Evolutionary conservation across 2,329 filamentous ascomycete genomes (phyloP).

Genomic region (Aspergillus fijiensis): DNA sequence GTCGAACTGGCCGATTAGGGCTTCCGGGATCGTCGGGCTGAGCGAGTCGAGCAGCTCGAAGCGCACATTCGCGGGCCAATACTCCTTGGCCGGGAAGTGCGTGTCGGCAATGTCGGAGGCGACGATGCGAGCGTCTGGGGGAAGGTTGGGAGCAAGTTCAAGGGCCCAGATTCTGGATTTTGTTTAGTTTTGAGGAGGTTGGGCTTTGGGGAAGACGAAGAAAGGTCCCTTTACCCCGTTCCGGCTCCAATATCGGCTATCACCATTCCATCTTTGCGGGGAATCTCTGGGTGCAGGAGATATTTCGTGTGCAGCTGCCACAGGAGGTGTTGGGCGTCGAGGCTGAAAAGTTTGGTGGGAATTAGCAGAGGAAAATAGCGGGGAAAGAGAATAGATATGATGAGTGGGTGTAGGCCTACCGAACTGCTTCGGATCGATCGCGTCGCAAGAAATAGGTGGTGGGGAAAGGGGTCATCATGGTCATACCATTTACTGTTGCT

Average conservation of each 20-base stretch:
- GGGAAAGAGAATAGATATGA: no score
- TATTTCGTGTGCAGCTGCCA: conserved; percentile 17
- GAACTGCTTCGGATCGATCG: no score
- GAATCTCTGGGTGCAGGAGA: conserved; percentile 17
- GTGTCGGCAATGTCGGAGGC: conserved; percentile 21
- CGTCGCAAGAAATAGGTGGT: no score
- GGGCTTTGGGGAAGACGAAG: no score
- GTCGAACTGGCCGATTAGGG: conserved; percentile 17
- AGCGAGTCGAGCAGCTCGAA: conserved; percentile 17
- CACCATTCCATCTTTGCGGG: conserved; percentile 13
- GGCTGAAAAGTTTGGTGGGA: no score
- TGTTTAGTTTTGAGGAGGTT: no score
- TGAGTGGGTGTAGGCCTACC: no score
- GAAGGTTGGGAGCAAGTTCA: conserved; percentile 12
- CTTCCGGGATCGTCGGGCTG: conserved; percentile 9
- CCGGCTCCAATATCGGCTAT: conserved; percentile 20
- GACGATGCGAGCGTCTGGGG: conserved; percentile 11
- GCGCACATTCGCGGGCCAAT: conserved; percentile 16
- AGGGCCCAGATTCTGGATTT: conserved; percentile 16
- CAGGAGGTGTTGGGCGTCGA: conserved; percentile 16
- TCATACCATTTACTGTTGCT: no score
- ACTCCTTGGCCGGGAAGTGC: conserved; percentile 14
- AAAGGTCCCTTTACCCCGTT: conserved; percentile 9
- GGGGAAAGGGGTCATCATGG: no score
- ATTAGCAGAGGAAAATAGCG: no score